Conservation (phyloP, 2,329 filamentous ascomycete species). For the Fusarium foetens region DNA sequence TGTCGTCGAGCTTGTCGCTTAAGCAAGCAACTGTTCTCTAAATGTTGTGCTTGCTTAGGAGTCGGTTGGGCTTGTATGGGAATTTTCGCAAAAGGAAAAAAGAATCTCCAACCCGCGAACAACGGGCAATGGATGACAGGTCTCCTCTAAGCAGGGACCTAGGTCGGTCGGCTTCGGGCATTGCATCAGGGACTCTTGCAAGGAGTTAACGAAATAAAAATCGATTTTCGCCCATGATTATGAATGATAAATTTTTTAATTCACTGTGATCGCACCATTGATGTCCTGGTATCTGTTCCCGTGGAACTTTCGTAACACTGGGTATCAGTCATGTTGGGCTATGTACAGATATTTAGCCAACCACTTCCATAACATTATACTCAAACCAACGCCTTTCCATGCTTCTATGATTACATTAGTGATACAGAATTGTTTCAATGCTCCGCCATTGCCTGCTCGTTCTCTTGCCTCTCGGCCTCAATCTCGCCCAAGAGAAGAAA, state of each 20-base stretch:
- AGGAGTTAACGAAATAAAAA: conserved; percentile 55
- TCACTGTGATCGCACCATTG: neutral
- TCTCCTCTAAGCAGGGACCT: conserved; percentile 43
- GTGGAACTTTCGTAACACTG: neutral
- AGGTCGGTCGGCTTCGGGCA: conserved; percentile 54
- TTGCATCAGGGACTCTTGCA: conserved; percentile 56
- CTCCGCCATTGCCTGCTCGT: conserved; percentile 36
- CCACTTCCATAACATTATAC: conserved; percentile 19
- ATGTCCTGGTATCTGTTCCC: neutral
- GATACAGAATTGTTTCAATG: conserved; percentile 23
- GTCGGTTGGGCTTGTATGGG: conserved; percentile 46
- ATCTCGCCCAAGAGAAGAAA: conserved; percentile 61
- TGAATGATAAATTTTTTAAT: conserved; percentile 7
- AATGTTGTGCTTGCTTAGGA: conserved; percentile 41
- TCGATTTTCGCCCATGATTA: conserved; percentile 51
- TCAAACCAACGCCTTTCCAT: conserved; percentile 33
- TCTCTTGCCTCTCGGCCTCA: conserved; percentile 59
- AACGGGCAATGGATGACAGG: conserved; percentile 32
- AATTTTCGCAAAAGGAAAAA: conserved; percentile 44
- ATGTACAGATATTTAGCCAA: conserved; percentile 34
- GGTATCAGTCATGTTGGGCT: conserved; percentile 30
- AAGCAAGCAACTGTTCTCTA: conserved; percentile 45
- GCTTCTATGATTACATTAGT: conserved; percentile 34
- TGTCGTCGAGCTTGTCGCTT: conserved; percentile 95
- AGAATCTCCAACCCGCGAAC: conserved; percentile 41